Evolutionary conservation across 2,329 filamentous ascomycete species (phyloP).

Genomic region (Aspergillus ibericus): DNA sequence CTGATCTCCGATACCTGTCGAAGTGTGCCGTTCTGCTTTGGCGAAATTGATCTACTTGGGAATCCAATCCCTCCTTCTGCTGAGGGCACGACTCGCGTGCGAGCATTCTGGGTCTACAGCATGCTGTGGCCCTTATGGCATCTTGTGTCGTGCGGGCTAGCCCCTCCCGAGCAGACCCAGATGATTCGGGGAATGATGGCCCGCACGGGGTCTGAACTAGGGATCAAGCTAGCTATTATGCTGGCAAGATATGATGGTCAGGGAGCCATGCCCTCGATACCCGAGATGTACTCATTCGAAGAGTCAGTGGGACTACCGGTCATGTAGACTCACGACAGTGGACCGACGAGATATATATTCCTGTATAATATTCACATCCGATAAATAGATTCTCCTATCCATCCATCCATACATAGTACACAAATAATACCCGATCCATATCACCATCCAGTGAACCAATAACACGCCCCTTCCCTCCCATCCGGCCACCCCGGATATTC

Average conservation of each 20-base stretch:
- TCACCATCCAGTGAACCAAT: neutral
- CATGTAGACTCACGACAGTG: neutral
- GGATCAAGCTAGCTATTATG: constrained; percentile 36
- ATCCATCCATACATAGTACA: neutral
- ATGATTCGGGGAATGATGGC: constrained; percentile 29
- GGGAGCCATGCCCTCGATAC: neutral
- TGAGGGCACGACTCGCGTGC: constrained; percentile 22
- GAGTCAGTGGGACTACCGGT: neutral
- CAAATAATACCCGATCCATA: neutral
- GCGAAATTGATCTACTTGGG: constrained; percentile 34
- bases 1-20: constrained; percentile 37
- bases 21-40: constrained; percentile 36
- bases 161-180: constrained; percentile 29
- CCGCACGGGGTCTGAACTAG: constrained; percentile 32
- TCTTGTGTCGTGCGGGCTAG: constrained; percentile 33
- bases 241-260: constrained; percentile 21
- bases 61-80: constrained; percentile 20
- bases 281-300: neutral
- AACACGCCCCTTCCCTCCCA: neutral
- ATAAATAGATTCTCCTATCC: too few species aligned
- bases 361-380: too few species aligned
- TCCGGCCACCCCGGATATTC: constrained; percentile 8
- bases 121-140: constrained; percentile 43
- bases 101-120: constrained; percentile 34
- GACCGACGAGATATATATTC: too few species aligned